phyloP scores from a whole-genome alignment of 352 stramenopile species.

The Pythium monospermum region DNA sequence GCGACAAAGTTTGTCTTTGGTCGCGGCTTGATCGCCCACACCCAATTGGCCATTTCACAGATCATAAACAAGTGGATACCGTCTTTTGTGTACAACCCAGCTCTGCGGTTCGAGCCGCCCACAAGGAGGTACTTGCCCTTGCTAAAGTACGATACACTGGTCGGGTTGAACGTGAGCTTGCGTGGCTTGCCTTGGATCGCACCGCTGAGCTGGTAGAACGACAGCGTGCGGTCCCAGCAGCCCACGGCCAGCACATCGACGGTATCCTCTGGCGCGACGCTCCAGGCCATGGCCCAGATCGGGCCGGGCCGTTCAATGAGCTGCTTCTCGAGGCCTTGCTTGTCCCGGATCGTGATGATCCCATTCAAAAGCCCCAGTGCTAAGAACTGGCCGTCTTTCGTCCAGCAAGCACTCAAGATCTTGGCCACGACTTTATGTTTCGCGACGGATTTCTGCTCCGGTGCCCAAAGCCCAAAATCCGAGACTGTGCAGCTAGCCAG shows the following conservation, averaged over 20 bases:
- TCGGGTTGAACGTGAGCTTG: slow-evolving; percentile 92
- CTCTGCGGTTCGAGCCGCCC: slow-evolving; percentile 82
- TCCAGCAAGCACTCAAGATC: slow-evolving; percentile 91
- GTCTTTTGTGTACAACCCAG: slow-evolving; percentile 87
- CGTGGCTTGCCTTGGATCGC: slow-evolving; percentile 81
- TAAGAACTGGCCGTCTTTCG: slow-evolving; percentile 87
- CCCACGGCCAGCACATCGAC: slow-evolving; percentile 88
- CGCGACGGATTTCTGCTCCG: slow-evolving; percentile 91
- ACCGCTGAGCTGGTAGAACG: slow-evolving; percentile 89
- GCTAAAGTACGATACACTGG: slow-evolving; percentile 83
- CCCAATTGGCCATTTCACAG: slow-evolving; percentile 84
- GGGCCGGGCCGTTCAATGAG: slow-evolving; percentile 84
- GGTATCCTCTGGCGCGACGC: slow-evolving; percentile 70
- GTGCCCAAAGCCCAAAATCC: slow-evolving; percentile 93
- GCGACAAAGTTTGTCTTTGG: slow-evolving; percentile 86
- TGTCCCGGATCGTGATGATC: slow-evolving; percentile 89
- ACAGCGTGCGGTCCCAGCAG: slow-evolving; percentile 92
- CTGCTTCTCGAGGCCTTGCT: slow-evolving; percentile 87
- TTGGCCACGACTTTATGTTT: slow-evolving; percentile 94
- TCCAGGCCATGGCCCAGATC: slow-evolving; percentile 88
- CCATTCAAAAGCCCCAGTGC: slow-evolving; percentile 91
- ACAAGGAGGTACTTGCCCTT: slow-evolving; percentile 92
- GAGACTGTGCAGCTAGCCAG: slow-evolving; percentile 91
- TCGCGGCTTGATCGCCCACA: slow-evolving; percentile 85
- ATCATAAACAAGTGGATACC: slow-evolving; percentile 78